phyloP scores from a whole-genome alignment of 495 filamentous ascomycete species.

The Penicillium mononematosum region DNA sequence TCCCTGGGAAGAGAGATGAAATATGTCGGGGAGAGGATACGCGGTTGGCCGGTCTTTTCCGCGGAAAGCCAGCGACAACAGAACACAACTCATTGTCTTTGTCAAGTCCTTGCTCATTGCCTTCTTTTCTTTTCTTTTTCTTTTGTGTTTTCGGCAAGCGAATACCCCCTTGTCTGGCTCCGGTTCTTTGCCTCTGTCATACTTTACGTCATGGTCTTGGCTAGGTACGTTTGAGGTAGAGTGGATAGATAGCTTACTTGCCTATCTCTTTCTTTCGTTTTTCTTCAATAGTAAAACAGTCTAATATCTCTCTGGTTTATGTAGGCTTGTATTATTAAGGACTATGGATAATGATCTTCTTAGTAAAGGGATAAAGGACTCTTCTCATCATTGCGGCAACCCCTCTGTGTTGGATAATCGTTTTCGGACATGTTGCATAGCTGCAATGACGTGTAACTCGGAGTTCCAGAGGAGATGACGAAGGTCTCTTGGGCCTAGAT shows the following conservation, averaged over 20 bases:
- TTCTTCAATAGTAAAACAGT: neutral
- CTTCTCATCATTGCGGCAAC: too few relatives aligned
- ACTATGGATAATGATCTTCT: too few relatives aligned
- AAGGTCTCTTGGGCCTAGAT: too few relatives aligned
- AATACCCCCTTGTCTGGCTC: constrained; percentile 24
- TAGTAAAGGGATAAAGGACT: too few relatives aligned
- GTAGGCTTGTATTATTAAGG: neutral
- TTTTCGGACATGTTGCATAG: too few relatives aligned
- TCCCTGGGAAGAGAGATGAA: neutral
- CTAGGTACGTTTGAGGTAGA: neutral
- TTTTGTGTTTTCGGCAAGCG: constrained; percentile 20
- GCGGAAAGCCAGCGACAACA: constrained; percentile 11
- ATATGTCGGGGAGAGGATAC: neutral
- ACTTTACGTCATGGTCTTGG: neutral
- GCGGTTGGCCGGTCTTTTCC: constrained; percentile 9
- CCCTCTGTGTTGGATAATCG: too few relatives aligned
- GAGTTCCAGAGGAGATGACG: too few relatives aligned
- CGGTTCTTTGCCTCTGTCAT: constrained; percentile 1
- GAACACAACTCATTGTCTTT: constrained; percentile 2
- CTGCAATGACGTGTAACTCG: too few relatives aligned
- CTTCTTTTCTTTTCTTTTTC: neutral
- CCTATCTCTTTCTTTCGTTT: neutral
- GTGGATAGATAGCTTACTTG: neutral
- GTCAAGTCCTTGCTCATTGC: neutral
- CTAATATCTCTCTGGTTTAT: neutral